Percentiles rank a stretch among this genome's conserved stretches.
Conservation (phyloP, 495 filamentous ascomycete genomes). For the Hypoxylon perforatum region DNA sequence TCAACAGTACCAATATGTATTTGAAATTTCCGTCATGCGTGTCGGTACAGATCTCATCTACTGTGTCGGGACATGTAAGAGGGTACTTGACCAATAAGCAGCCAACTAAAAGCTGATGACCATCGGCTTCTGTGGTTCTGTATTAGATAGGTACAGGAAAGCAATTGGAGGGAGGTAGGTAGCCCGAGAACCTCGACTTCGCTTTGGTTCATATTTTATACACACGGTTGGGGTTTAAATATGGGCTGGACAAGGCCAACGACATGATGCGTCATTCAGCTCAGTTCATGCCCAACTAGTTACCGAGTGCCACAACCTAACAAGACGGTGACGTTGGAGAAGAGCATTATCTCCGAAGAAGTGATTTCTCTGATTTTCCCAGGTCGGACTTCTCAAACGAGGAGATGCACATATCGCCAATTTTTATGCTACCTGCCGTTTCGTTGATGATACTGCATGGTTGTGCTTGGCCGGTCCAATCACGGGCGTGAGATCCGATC, state of each 20-base stretch:
- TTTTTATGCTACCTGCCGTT: conserved; percentile 35
- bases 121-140: conserved; percentile 4
- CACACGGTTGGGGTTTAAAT: conserved; percentile 16
- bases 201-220: conserved; percentile 5
- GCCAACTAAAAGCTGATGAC: conserved; percentile 7
- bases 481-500: conserved; percentile 30
- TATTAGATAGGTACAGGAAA: not conserved
- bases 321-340: conserved; percentile 1
- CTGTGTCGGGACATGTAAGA: no score
- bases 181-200: not conserved
- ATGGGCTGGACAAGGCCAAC: conserved; percentile 4
- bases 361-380: conserved; percentile 24
- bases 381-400: conserved; percentile 34
- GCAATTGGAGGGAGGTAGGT: not conserved
- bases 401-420: conserved; percentile 24
- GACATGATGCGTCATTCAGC: conserved; percentile 10
- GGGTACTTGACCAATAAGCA: conserved; percentile 20
- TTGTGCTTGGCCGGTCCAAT: conserved; percentile 22
- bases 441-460: conserved; percentile 25
- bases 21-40: no score
- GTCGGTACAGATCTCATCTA: no score
- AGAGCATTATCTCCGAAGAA: conserved; percentile 3
- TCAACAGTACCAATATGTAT: no score
- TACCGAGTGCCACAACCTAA: conserved; percentile 23
- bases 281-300: conserved; percentile 35